These are phyloP conservation scores for Aspergillus fumigatiaffinis DNA, from an alignment of 2,329 filamentous ascomycete genomes.

Conservation along the genomic window DNA sequence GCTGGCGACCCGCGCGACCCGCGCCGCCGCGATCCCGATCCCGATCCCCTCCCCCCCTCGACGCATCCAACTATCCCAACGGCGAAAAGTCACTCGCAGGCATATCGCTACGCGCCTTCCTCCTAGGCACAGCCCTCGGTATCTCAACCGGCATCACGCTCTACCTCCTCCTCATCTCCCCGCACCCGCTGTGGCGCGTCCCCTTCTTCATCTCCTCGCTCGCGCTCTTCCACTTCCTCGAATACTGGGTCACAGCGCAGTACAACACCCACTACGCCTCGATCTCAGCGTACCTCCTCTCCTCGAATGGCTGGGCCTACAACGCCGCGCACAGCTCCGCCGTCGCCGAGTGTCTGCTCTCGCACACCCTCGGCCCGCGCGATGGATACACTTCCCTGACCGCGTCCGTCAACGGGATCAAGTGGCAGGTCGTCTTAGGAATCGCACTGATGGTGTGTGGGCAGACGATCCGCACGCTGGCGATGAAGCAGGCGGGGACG, in stretches of 20 bases:
- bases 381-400: slow-evolving; percentile 45
- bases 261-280: slow-evolving; percentile 74
- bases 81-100: slow-evolving; percentile 42
- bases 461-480: slow-evolving; percentile 70
- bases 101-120: slow-evolving; percentile 44
- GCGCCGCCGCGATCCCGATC: slow-evolving; percentile 8
- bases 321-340: slow-evolving; percentile 76
- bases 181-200: slow-evolving; percentile 53
- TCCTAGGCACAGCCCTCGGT: slow-evolving; percentile 41
- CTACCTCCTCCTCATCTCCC: slow-evolving; percentile 21
- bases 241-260: slow-evolving; percentile 84
- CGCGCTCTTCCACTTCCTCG: slow-evolving; percentile 86
- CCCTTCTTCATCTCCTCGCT: slow-evolving; percentile 57
- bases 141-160: slow-evolving; percentile 28
- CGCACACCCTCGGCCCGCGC: slow-evolving; percentile 23
- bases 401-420: slow-evolving; percentile 31
- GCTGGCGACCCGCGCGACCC: slow-evolving; percentile 14
- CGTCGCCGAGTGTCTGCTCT: slow-evolving; percentile 62
- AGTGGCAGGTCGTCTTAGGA: slow-evolving; percentile 50
- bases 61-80: slow-evolving; percentile 32
- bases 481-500: slow-evolving; percentile 83
- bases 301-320: slow-evolving; percentile 79
- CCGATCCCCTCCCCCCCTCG: slow-evolving; percentile 13
- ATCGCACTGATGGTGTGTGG: slow-evolving; percentile 63
- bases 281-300: slow-evolving; percentile 75